These are phyloP conservation scores for Diaporthe velutina DNA, from an alignment of 2,329 filamentous ascomycete genomes.

Conservation along the genomic window DNA sequence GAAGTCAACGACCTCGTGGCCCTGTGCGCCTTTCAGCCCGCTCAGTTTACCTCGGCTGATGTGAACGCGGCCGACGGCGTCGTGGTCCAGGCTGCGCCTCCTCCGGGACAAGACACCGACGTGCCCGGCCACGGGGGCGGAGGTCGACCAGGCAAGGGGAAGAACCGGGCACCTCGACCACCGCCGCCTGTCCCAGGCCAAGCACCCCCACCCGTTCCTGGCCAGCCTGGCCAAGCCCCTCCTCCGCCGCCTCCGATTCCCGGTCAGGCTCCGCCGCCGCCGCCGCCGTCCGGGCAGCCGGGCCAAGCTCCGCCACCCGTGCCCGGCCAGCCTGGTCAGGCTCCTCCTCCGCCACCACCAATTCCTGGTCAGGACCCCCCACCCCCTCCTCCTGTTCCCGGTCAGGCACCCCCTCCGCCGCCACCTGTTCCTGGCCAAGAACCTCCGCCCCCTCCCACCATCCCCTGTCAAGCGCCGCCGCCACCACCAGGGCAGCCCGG, in stretches of 20 bases:
- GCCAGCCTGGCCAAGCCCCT: neutral
- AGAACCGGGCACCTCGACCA: neutral
- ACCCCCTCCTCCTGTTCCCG: neutral
- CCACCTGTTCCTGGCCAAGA: neutral
- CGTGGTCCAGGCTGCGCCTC: slow-evolving; percentile 1
- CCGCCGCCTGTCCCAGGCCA: neutral
- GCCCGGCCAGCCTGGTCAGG: neutral
- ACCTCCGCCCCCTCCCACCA: neutral
- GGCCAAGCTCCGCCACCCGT: neutral
- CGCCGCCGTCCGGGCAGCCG: neutral
- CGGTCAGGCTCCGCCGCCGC: neutral
- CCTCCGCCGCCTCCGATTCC: neutral
- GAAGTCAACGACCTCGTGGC: slow-evolving; percentile 13
- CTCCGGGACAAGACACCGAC: neutral
- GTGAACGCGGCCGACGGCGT: neutral
- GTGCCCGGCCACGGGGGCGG: neutral
- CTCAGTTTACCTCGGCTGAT: neutral
- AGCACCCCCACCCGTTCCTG: neutral
- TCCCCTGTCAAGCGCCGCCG: neutral
- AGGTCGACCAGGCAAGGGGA: neutral
- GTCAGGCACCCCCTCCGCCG: neutral
- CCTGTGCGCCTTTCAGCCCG: slow-evolving; percentile 5
- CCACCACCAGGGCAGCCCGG: neutral
- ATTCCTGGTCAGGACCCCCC: neutral
- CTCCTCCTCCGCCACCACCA: neutral